Percentiles rank a stretch among this genome's conserved stretches.
These are phyloP conservation scores for Limonium bicolor DNA, from an alignment of 148 eudicot species.

Conservation along the genomic window DNA sequence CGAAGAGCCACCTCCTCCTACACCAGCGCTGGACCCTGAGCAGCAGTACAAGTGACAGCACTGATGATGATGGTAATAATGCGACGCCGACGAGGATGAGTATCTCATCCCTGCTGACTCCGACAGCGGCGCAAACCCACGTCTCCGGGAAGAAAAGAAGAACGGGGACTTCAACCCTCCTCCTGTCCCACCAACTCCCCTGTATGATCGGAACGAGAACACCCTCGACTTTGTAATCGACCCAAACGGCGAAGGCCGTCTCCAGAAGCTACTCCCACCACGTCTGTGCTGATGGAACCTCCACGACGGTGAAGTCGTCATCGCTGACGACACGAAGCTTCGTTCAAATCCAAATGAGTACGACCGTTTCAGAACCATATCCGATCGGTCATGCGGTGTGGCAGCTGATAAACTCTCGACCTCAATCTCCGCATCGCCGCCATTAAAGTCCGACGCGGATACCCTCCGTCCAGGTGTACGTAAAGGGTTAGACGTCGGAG, in stretches of 20 bases:
- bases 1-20: slow-evolving; percentile 24
- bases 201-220: slow-evolving; percentile 46
- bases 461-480: slow-evolving; percentile 14
- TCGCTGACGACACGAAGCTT: slow-evolving; percentile 45
- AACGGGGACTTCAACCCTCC: slow-evolving; percentile 68
- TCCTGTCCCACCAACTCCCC: no score
- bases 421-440: slow-evolving; percentile 9
- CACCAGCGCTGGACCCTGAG: slow-evolving; percentile 4
- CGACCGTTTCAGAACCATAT: slow-evolving; percentile 51
- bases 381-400: slow-evolving; percentile 19
- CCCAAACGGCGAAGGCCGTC: slow-evolving; percentile 48
- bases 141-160: slow-evolving; percentile 31
- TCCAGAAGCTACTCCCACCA: slow-evolving; percentile 48
- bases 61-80: no score
- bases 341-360: slow-evolving; percentile 86
- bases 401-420: slow-evolving; percentile 27
- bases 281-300: slow-evolving; percentile 26
- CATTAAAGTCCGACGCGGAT: slow-evolving; percentile 1
- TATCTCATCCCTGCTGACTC: slow-evolving; percentile 42
- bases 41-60: no score
- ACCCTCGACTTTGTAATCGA: slow-evolving; percentile 45
- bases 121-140: slow-evolving; percentile 33
- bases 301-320: slow-evolving; percentile 62
- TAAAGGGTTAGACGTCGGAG: no score
- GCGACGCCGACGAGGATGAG: neutral